Base-by-base conservation (phyloP, 192 early-diverging fungal genomes). In the Umbelopsis vinacea region DNA sequence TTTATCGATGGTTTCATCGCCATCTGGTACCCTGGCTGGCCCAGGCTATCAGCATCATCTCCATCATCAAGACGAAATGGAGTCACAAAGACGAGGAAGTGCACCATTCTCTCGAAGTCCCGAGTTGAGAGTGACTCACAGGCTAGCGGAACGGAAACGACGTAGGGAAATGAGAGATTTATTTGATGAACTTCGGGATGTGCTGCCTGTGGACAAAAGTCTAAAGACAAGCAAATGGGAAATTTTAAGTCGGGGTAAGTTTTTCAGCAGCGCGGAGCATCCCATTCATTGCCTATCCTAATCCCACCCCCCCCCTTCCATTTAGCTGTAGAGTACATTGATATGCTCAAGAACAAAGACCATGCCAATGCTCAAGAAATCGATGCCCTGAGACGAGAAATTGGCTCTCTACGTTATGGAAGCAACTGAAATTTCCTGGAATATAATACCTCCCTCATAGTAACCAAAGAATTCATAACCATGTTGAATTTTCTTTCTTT, bases 201-300 rank as follows among this genome's bases (percentile, higher is more conserved):
- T 87, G 23, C 80, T 96, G 71, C 94, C 94, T 12, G 86, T 92
- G 3, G 93, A 95, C 70, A 91, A 89, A 68, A 92, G 85, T 67
- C 82, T 92, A 54, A 93, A 94, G 71, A 88, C 93, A 38, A 93
- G 92, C 81, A 96, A 96, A 74, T 95, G 94, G 94, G 94, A 96
- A 78, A 91, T 94, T 45, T 76, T 96, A 45, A 91, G 88, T 67
- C 95, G 95, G 90, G 91, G 92, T 81, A 88, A 81, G 60, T 66
- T n/a, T n/a, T n/a, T n/a, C n/a, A n/a, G n/a, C n/a, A n/a, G n/a
- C n/a, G n/a, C n/a, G n/a, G n/a, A n/a, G n/a, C n/a, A n/a, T n/a
- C n/a, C n/a, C n/a, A n/a, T n/a, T n/a, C n/a, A n/a, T n/a, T n/a
- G n/a, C n/a, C n/a, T n/a, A n/a, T n/a, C 46, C 52, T 50, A 21